These are phyloP conservation scores for Populus trichocarpa DNA, from an alignment of 441 rosid species.

Conservation along the genomic window DNA sequence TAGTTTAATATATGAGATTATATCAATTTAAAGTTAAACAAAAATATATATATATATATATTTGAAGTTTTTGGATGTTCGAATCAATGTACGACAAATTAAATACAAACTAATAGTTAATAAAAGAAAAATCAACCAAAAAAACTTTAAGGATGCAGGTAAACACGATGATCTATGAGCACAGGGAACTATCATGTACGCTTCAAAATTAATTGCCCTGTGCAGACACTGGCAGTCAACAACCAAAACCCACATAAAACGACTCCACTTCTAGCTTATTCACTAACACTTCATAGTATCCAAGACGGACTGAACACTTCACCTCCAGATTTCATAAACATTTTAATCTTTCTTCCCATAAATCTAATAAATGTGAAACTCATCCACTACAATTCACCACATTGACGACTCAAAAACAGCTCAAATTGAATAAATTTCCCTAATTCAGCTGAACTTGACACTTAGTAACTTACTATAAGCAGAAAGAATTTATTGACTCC, in stretches of 20 bases:
- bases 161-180: not conserved
- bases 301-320: not conserved
- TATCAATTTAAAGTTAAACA: not conserved
- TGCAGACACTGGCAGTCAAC: not conserved
- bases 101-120: not conserved
- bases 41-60: too few relatives aligned
- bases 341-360: not conserved
- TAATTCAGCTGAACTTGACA: not conserved
- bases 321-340: not conserved
- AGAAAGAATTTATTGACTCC: not conserved
- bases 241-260: not conserved
- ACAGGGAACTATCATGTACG: not conserved
- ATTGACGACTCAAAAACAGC: conserved; percentile 6
- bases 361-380: not conserved
- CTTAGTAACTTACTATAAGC: not conserved
- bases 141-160: not conserved
- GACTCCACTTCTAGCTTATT: not conserved
- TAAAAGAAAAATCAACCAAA: not conserved
- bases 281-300: not conserved
- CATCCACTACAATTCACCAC: not conserved
- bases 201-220: not conserved
- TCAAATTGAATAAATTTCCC: conserved; percentile 6
- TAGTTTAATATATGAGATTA: not conserved
- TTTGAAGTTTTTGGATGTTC: not conserved
- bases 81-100: not conserved